phyloP scores from a whole-genome alignment of 1,284 basidiomycete species.

The Cryptococcus sp. region DNA sequence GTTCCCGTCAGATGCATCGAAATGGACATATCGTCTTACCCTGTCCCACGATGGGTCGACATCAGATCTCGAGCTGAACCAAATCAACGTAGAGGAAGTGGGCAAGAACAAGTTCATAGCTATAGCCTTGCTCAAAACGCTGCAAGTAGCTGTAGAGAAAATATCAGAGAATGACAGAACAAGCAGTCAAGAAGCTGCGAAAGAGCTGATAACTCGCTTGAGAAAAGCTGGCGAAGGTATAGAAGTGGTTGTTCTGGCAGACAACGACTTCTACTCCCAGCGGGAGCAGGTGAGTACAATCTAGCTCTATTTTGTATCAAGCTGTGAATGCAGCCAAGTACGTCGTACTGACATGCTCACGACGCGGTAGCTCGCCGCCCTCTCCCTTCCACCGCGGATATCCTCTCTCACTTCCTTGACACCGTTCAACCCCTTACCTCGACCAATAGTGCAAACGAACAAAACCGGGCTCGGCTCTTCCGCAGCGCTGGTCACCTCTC shows the following conservation, averaged over 20 bases:
- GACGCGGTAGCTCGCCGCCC: conserved; percentile 60
- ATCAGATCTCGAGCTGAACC: conserved; percentile 14
- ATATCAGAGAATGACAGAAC: conserved; percentile 53
- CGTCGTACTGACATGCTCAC: too few species aligned
- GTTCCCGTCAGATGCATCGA: conserved; percentile 66
- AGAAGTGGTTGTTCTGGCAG: conserved; percentile 80
- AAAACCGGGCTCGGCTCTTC: conserved; percentile 98
- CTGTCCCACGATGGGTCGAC: conserved; percentile 9
- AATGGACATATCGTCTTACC: conserved; percentile 70
- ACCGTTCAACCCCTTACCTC: conserved; percentile 73
- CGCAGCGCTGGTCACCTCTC: conserved; percentile 92
- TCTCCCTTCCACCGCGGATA: conserved; percentile 59
- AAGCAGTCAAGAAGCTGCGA: conserved; percentile 36
- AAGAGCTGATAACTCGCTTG: conserved; percentile 48
- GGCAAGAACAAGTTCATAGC: conserved; percentile 86
- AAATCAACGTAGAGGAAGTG: conserved; percentile 22
- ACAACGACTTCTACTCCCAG: conserved; percentile 99
- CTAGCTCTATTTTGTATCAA: not conserved
- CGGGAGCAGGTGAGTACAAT: conserved; percentile 66
- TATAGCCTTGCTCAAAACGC: conserved; percentile 74
- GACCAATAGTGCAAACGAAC: conserved; percentile 76
- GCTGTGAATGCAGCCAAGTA: too few species aligned
- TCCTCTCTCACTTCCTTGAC: conserved; percentile 63
- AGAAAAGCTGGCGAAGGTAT: conserved; percentile 48
- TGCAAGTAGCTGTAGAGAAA: conserved; percentile 66